phyloP scores from a whole-genome alignment of 768 basidiomycete species.

The Collybia nuda region DNA sequence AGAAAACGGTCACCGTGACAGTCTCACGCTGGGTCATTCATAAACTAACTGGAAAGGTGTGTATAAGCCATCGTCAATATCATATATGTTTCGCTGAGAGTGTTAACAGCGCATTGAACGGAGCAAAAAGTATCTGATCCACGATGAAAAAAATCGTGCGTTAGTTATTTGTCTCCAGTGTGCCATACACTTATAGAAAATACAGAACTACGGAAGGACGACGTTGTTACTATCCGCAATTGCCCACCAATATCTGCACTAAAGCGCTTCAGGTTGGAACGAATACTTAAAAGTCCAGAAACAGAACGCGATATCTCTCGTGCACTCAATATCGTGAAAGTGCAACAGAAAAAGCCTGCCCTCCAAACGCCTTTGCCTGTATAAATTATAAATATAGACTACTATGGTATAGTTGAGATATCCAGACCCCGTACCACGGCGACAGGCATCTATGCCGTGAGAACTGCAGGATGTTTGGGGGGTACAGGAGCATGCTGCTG shows the following conservation, averaged over 20 bases:
- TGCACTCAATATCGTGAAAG: slow-evolving; percentile 17
- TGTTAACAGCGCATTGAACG: slow-evolving; percentile 61
- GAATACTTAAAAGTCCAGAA: slow-evolving; percentile 67
- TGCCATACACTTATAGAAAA: slow-evolving; percentile 3
- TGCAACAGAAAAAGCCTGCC: slow-evolving; percentile 11
- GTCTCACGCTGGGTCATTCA: slow-evolving; percentile 77
- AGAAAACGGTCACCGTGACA: slow-evolving; percentile 82
- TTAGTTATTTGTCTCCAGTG: slow-evolving; percentile 4
- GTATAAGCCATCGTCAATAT: slow-evolving; percentile 13
- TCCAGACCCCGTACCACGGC: neutral
- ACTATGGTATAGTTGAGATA: neutral
- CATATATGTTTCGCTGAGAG: neutral
- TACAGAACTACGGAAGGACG: slow-evolving; percentile 63
- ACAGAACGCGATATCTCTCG: slow-evolving; percentile 49
- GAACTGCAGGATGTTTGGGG: slow-evolving; percentile 4
- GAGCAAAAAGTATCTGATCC: slow-evolving; percentile 76
- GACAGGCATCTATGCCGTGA: slow-evolving; percentile 2
- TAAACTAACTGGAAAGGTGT: slow-evolving; percentile 73
- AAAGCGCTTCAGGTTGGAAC: slow-evolving; percentile 75
- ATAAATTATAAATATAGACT: too few relatives aligned
- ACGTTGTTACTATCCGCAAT: slow-evolving; percentile 76
- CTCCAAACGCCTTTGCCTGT: slow-evolving; percentile 2
- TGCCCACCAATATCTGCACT: slow-evolving; percentile 78
- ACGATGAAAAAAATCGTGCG: slow-evolving; percentile 74
- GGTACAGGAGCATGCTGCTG: slow-evolving; percentile 26